A percentile compares a stretch with the other conserved stretches of the same genome.
Evolutionary conservation across 768 basidiomycete species (phyloP).

Genomic region (Porphyrellus cyaneotinctus): DNA sequence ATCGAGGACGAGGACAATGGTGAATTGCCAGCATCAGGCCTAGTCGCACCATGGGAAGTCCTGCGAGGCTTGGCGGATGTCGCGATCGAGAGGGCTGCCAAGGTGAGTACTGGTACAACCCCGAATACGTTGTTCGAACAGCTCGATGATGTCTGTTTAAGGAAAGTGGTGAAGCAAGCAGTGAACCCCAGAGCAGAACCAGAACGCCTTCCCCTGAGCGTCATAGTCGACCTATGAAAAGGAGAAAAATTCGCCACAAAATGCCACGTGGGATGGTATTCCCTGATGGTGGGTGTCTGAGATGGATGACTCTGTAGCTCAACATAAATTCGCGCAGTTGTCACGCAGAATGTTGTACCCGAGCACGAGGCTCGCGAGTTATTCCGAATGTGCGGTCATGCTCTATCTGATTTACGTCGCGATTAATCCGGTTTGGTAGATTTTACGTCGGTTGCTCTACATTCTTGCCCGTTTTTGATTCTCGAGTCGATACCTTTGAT

Average conservation of each 20-base stretch:
- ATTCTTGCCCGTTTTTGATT: constrained; percentile 86
- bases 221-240: constrained; percentile 64
- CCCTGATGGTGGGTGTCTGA: constrained; percentile 60
- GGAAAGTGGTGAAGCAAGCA: constrained; percentile 70
- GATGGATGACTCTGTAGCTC: not conserved
- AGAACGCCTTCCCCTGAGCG: constrained; percentile 71
- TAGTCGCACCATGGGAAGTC: constrained; percentile 86
- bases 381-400: constrained; percentile 63
- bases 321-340: constrained; percentile 45
- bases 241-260: constrained; percentile 67
- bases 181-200: constrained; percentile 71
- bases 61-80: constrained; percentile 77
- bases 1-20: constrained; percentile 79
- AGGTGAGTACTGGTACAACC: constrained; percentile 41
- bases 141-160: constrained; percentile 27
- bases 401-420: constrained; percentile 6
- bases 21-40: constrained; percentile 74
- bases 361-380: constrained; percentile 83
- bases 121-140: constrained; percentile 1
- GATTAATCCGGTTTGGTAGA: constrained; percentile 37
- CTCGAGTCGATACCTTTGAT: constrained; percentile 78
- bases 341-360: constrained; percentile 76
- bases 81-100: constrained; percentile 72
- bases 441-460: constrained; percentile 93
- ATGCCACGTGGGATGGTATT: constrained; percentile 55